These are phyloP conservation scores for Paradendryphiella salina DNA, from an alignment of 2,329 filamentous ascomycete species.

Conservation along the genomic window DNA sequence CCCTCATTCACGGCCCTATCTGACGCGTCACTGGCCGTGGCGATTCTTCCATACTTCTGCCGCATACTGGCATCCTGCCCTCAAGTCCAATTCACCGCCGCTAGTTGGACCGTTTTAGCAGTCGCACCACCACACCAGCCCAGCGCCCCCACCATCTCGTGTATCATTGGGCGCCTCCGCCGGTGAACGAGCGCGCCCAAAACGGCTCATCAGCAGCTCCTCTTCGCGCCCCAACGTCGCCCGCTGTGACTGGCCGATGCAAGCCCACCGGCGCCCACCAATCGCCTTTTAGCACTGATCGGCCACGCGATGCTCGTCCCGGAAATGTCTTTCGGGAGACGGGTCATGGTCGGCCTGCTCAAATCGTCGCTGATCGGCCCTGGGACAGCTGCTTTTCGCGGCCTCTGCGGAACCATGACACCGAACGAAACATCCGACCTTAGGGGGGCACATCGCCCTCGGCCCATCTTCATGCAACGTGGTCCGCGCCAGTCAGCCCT, in stretches of 20 bases:
- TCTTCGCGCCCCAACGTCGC: slow-evolving; percentile 28
- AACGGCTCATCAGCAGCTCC: slow-evolving; percentile 29
- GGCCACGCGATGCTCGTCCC: slow-evolving; percentile 28
- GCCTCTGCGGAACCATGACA: slow-evolving; percentile 30
- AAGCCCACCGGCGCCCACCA: slow-evolving; percentile 23
- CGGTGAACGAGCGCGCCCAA: slow-evolving; percentile 32
- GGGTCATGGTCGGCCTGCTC: slow-evolving; percentile 25
- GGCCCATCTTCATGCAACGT: slow-evolving; percentile 20
- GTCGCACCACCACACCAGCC: slow-evolving; percentile 31
- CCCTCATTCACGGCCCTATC: slow-evolving; percentile 13
- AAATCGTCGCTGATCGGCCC: slow-evolving; percentile 31
- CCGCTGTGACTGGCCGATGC: slow-evolving; percentile 29
- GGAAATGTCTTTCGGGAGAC: slow-evolving; percentile 36
- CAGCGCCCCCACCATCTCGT: slow-evolving; percentile 26
- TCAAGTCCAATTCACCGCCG: slow-evolving; percentile 32
- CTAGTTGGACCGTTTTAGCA: slow-evolving; percentile 44
- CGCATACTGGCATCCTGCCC: slow-evolving; percentile 18
- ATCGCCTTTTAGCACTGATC: slow-evolving; percentile 29
- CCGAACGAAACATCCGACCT: slow-evolving; percentile 19
- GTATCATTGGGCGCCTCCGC: slow-evolving; percentile 23
- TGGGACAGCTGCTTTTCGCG: slow-evolving; percentile 17
- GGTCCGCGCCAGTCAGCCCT: slow-evolving; percentile 12
- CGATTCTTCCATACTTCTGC: slow-evolving; percentile 25
- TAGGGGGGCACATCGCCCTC: slow-evolving; percentile 14
- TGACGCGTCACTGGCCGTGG: slow-evolving; percentile 31